These are phyloP conservation scores for Trametes maxima DNA, from an alignment of 768 basidiomycete species.

Conservation along the genomic window DNA sequence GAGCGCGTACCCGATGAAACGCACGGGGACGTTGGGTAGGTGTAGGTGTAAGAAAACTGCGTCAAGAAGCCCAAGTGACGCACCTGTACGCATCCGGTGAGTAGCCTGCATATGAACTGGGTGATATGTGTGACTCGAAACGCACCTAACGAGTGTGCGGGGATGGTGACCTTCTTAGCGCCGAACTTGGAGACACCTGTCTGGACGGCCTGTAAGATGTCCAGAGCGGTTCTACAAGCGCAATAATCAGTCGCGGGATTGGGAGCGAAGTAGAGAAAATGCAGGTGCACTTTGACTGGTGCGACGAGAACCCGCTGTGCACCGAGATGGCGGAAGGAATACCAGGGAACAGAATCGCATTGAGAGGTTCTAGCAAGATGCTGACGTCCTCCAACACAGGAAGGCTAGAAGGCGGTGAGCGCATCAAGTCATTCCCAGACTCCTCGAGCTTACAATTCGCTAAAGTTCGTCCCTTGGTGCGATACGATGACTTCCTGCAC, in stretches of 20 bases:
- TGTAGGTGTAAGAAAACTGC: conserved; percentile 53
- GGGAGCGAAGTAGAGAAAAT: background rate
- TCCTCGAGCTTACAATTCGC: conserved; percentile 30
- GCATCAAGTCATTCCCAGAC: background rate
- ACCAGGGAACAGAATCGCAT: conserved; percentile 52
- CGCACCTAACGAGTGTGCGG: background rate
- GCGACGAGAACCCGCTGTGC: conserved; percentile 50
- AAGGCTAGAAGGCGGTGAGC: conserved; percentile 18
- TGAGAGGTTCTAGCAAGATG: conserved; percentile 37
- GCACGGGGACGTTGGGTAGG: conserved; percentile 37
- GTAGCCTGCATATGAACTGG: background rate
- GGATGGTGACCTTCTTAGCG: conserved; percentile 23
- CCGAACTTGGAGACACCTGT: conserved; percentile 39
- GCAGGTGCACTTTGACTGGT: conserved; percentile 46
- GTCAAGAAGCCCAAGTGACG: conserved; percentile 54
- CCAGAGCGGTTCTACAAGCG: conserved; percentile 39
- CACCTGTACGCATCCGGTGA: conserved; percentile 36
- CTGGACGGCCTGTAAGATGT: conserved; percentile 49
- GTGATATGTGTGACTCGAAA: background rate
- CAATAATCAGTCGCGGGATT: background rate
- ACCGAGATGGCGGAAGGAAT: conserved; percentile 42
- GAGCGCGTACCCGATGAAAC: conserved; percentile 35
- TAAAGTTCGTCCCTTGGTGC: conserved; percentile 42
- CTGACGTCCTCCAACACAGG: conserved; percentile 46
- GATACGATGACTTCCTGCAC: conserved; percentile 39